These are phyloP conservation scores for Discostella pseudostelligera DNA, from an alignment of 108 stramenopile genomes.

Conservation along the genomic window DNA sequence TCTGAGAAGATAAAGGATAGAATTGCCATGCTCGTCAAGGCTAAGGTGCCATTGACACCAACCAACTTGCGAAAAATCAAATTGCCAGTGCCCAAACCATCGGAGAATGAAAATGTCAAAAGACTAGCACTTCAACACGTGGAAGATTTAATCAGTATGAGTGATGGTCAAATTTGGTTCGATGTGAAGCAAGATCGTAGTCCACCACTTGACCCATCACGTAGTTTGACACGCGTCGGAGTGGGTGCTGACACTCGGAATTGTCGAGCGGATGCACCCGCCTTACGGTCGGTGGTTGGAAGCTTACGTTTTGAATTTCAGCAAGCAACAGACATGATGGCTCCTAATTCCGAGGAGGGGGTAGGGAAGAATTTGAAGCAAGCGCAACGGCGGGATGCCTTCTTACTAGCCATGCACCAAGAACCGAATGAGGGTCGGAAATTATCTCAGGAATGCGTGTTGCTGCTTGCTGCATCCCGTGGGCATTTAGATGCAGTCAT, in stretches of 20 bases:
- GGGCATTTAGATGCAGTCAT: constrained; percentile 66
- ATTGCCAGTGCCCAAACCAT: constrained; percentile 70
- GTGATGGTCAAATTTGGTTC: constrained; percentile 87
- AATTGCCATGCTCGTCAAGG: constrained; percentile 59
- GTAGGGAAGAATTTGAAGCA: constrained; percentile 52
- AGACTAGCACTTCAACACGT: constrained; percentile 80
- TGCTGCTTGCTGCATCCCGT: constrained; percentile 71
- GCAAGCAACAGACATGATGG: constrained; percentile 73
- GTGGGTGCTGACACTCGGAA: constrained; percentile 81
- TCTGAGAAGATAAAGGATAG: constrained; percentile 64
- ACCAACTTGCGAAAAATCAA: constrained; percentile 78
- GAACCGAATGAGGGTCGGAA: constrained; percentile 46
- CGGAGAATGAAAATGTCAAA: constrained; percentile 58
- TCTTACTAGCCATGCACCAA: constrained; percentile 86
- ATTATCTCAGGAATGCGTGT: constrained; percentile 70
- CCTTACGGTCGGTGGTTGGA: constrained; percentile 74
- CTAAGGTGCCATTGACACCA: constrained; percentile 79
- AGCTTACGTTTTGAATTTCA: constrained; percentile 79
- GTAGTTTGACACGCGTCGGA: constrained; percentile 82
- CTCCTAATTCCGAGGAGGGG: constrained; percentile 27
- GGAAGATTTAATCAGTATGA: constrained; percentile 91
- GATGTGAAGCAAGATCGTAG: constrained; percentile 58
- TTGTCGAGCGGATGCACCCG: constrained; percentile 86
- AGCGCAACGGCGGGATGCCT: constrained; percentile 54
- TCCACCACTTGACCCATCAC: constrained; percentile 81